A percentile compares a stretch with the other conserved stretches of the same genome.
Conservation (phyloP, 805 yeast genomes). For the Saccharomycopsis fibuligera region DNA sequence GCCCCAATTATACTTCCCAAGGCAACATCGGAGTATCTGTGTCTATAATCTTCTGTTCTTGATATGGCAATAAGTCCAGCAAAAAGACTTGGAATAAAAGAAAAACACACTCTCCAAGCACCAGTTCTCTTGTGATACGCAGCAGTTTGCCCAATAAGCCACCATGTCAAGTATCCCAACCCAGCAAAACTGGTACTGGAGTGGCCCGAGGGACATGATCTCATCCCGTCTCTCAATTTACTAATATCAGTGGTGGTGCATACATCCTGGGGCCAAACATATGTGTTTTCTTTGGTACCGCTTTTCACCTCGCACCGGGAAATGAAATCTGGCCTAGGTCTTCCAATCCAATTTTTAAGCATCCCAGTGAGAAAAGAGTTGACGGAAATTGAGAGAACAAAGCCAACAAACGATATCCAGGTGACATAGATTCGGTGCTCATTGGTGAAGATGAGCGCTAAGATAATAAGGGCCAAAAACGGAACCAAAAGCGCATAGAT, state of each 20-base stretch:
- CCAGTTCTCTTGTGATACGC: constrained; percentile 46
- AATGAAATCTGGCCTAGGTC: constrained; percentile 88
- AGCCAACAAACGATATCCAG: constrained; percentile 56
- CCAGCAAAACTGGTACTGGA: constrained; percentile 68
- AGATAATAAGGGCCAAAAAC: constrained; percentile 30
- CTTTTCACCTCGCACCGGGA: constrained; percentile 70
- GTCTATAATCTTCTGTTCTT: constrained; percentile 89
- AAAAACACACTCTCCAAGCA: constrained; percentile 54
- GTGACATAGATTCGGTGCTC: constrained; percentile 28
- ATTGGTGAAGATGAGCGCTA: constrained; percentile 30
- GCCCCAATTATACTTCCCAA: constrained; percentile 70
- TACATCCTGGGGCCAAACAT: constrained; percentile 43
- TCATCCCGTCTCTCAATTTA: constrained; percentile 53
- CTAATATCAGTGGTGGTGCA: constrained; percentile 31
- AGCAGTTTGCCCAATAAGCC: constrained; percentile 63
- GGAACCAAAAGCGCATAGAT: constrained; percentile 51
- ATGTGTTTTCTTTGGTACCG: constrained; percentile 40
- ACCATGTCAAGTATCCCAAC: constrained; percentile 54
- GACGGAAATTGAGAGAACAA: constrained; percentile 50
- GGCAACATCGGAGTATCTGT: constrained; percentile 81
- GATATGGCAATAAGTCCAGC: constrained; percentile 78
- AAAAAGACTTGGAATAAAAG: constrained; percentile 50
- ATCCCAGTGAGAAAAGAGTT: constrained; percentile 65
- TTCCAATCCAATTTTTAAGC: constrained; percentile 81
- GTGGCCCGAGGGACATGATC: constrained; percentile 82